phyloP scores from a whole-genome alignment of 805 yeast genomes.

The Nakazawaea populi region DNA sequence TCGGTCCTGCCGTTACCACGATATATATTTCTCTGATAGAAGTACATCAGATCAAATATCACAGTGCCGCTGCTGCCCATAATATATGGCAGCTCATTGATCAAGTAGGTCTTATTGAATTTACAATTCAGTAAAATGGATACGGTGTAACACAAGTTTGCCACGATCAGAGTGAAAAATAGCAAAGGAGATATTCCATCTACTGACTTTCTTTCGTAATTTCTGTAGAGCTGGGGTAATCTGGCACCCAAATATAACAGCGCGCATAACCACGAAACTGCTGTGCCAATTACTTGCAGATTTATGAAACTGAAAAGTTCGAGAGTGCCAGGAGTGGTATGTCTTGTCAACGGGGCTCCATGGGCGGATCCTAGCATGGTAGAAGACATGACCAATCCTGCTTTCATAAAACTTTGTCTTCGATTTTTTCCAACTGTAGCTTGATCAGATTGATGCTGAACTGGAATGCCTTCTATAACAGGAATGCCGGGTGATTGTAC shows the following conservation, averaged over 20 bases:
- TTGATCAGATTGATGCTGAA: background rate
- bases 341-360: background rate
- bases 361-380: constrained; percentile 1
- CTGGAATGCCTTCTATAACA: constrained; percentile 1
- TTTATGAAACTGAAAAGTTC: background rate
- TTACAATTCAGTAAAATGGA: constrained; percentile 67
- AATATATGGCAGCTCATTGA: constrained; percentile 73
- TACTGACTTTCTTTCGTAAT: constrained; percentile 73
- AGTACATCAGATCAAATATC: constrained; percentile 64
- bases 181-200: constrained; percentile 79
- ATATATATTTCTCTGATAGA: constrained; percentile 49
- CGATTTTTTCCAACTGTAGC: background rate
- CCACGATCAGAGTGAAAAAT: constrained; percentile 72
- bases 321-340: background rate
- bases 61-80: constrained; percentile 86
- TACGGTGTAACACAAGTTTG: constrained; percentile 70
- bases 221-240: constrained; percentile 78
- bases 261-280: constrained; percentile 78
- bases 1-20: constrained; percentile 10
- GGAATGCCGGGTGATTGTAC: background rate
- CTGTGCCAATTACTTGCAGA: constrained; percentile 29
- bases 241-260: constrained; percentile 70
- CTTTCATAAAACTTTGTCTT: background rate
- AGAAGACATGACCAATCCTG: background rate
- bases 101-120: constrained; percentile 44